Percentiles rank a stretch among this genome's conserved stretches.
phyloP scores from a whole-genome alignment of 768 basidiomycete genomes.

The Amanita molliuscula region DNA sequence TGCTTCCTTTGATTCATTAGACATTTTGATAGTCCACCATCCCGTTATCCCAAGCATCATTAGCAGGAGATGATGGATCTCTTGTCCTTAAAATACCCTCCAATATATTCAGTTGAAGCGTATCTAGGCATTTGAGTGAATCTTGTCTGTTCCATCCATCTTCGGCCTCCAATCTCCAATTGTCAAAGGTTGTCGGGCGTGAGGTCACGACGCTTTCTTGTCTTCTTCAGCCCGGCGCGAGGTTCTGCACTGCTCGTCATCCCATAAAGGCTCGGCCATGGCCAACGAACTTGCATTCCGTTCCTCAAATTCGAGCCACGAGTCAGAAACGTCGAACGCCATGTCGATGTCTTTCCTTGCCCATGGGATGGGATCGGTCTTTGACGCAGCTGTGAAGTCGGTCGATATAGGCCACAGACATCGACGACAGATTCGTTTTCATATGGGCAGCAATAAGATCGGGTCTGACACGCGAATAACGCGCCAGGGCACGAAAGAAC shows the following conservation, averaged over 20 bases:
- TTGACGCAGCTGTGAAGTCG: constrained; percentile 33
- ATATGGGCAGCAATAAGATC: constrained; percentile 67
- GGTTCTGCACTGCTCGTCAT: constrained; percentile 2
- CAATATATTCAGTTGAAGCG: constrained; percentile 14
- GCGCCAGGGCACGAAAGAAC: constrained; percentile 62
- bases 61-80: not conserved
- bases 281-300: constrained; percentile 16
- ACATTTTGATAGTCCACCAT: not conserved
- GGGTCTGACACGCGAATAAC: constrained; percentile 62
- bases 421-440: constrained; percentile 54
- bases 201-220: constrained; percentile 8
- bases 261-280: constrained; percentile 10
- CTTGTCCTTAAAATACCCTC: constrained; percentile 16
- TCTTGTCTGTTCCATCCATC: constrained; percentile 4
- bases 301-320: constrained; percentile 24
- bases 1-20: not conserved
- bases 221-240: constrained; percentile 6
- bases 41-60: constrained; percentile 1
- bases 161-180: not conserved
- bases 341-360: constrained; percentile 10
- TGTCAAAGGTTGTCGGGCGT: not conserved
- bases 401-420: constrained; percentile 58
- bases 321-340: constrained; percentile 25
- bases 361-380: not conserved
- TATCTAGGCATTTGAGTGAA: constrained; percentile 13